Evolutionary conservation across 1,284 basidiomycete genomes (phyloP).

Genomic region (Microstroma glucosiphilum): DNA sequence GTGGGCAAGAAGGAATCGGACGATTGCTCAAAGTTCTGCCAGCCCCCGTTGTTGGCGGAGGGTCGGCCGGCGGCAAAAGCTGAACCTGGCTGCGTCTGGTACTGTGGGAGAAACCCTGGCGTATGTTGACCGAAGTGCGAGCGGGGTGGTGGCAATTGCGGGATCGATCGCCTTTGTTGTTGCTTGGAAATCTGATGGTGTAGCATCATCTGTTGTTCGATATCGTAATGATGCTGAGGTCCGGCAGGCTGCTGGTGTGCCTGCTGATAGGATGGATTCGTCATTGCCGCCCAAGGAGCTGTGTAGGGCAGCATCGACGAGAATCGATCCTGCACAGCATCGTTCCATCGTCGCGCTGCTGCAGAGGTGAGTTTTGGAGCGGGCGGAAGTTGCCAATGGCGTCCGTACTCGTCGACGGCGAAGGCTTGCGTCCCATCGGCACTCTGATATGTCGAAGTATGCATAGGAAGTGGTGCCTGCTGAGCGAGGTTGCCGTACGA

Average conservation of each 20-base stretch:
- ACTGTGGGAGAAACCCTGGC: not conserved
- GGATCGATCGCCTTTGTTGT: not conserved
- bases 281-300: constrained; percentile 4
- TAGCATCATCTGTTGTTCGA: constrained; percentile 14
- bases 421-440: not conserved
- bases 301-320: not conserved
- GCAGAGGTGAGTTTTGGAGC: constrained; percentile 14
- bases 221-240: not conserved
- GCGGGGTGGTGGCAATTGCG: not conserved
- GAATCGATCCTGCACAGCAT: not conserved
- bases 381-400: constrained; percentile 12
- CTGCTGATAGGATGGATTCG: not conserved
- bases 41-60: too few species aligned
- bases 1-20: too few species aligned
- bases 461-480: not conserved
- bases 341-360: constrained; percentile 10
- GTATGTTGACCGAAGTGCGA: too few species aligned
- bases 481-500: not conserved
- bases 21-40: too few species aligned
- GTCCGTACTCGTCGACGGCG: not conserved
- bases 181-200: constrained; percentile 11
- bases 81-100: not conserved
- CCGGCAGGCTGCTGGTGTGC: constrained; percentile 9
- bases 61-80: not conserved
- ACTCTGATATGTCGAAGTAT: not conserved